Conservation (phyloP, 2,329 filamentous ascomycete species). For the Cladorrhinum sp. region DNA sequence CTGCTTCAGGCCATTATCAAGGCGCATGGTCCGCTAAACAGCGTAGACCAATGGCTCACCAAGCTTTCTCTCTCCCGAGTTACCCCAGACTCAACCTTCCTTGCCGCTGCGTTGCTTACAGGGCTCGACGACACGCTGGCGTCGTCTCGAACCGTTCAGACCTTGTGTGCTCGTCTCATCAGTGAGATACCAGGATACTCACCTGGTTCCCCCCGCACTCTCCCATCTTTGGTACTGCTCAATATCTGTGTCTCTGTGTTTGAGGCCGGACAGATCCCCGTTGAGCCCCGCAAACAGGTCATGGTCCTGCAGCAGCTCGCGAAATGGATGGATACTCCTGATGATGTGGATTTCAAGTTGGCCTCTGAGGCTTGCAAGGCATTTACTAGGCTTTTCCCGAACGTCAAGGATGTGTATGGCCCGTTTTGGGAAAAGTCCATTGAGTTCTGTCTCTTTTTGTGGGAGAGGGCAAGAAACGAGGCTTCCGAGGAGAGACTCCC, state of each 20-base stretch:
- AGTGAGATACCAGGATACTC: conserved; percentile 57
- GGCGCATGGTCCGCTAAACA: conserved; percentile 43
- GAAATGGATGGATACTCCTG: conserved; percentile 60
- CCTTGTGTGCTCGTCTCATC: conserved; percentile 57
- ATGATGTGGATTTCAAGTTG: conserved; percentile 44
- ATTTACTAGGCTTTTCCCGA: conserved; percentile 63
- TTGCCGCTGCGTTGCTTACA: conserved; percentile 48
- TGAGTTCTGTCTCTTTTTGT: conserved; percentile 56
- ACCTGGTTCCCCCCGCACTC: conserved; percentile 42
- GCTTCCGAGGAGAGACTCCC: conserved; percentile 52
- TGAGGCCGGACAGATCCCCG: conserved; percentile 50
- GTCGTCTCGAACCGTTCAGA: conserved; percentile 48
- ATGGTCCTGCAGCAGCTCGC: conserved; percentile 80
- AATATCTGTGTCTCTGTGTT: conserved; percentile 54
- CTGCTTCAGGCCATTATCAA: conserved; percentile 48
- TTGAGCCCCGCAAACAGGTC: conserved; percentile 67
- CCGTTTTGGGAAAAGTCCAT: conserved; percentile 75
- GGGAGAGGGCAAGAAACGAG: conserved; percentile 48
- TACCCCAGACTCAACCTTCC: conserved; percentile 45
- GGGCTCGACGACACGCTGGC: conserved; percentile 52
- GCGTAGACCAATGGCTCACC: conserved; percentile 47
- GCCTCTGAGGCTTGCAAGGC: conserved; percentile 53
- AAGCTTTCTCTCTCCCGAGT: conserved; percentile 47
- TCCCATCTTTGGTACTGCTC: conserved; percentile 51
- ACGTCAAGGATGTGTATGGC: conserved; percentile 79